Evolutionary conservation across 1,284 basidiomycete genomes (phyloP).

Genomic region (Tilletiopsis washingtonensis): DNA sequence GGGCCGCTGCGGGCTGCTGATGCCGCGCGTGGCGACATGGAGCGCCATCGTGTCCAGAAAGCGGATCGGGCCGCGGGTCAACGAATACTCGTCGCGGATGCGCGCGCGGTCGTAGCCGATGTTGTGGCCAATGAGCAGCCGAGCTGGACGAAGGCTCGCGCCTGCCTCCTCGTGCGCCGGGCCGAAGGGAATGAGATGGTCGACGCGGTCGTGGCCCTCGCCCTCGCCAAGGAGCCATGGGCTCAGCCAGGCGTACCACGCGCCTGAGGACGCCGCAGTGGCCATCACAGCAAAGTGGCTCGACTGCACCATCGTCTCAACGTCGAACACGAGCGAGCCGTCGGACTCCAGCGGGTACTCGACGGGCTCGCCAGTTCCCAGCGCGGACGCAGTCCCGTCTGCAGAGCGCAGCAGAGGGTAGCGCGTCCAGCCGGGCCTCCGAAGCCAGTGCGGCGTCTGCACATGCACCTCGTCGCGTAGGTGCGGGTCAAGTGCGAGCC

Average conservation of each 20-base stretch:
- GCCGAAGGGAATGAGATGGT: slow-evolving; percentile 69
- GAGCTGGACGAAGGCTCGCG: slow-evolving; percentile 45
- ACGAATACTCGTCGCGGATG: slow-evolving; percentile 73
- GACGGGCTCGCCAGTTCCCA: slow-evolving; percentile 40
- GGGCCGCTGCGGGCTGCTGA: slow-evolving; percentile 87
- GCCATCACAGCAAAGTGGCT: slow-evolving; percentile 82
- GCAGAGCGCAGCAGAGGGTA: slow-evolving; percentile 56
- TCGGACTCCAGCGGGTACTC: slow-evolving; percentile 54
- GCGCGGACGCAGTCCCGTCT: slow-evolving; percentile 18
- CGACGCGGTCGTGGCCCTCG: slow-evolving; percentile 50
- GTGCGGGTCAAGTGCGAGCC: slow-evolving; percentile 31
- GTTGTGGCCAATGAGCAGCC: slow-evolving; percentile 85
- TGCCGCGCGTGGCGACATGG: slow-evolving; percentile 87
- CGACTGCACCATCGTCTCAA: slow-evolving; percentile 81
- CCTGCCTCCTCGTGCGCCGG: slow-evolving; percentile 13
- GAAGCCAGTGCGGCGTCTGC: slow-evolving; percentile 63
- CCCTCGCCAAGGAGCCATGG: slow-evolving; percentile 77
- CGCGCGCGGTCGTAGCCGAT: slow-evolving; percentile 87
- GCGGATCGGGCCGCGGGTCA: slow-evolving; percentile 64
- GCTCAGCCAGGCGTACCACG: slow-evolving; percentile 95
- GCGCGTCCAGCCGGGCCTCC: slow-evolving; percentile 79
- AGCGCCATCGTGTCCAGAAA: slow-evolving; percentile 93
- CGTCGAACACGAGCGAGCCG: slow-evolving; percentile 76
- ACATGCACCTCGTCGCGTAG: slow-evolving; percentile 21
- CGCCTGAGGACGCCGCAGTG: slow-evolving; percentile 69